These are phyloP conservation scores for Fremontodendron californicum DNA, from an alignment of 345 rosid species.

Conservation along the genomic window DNA sequence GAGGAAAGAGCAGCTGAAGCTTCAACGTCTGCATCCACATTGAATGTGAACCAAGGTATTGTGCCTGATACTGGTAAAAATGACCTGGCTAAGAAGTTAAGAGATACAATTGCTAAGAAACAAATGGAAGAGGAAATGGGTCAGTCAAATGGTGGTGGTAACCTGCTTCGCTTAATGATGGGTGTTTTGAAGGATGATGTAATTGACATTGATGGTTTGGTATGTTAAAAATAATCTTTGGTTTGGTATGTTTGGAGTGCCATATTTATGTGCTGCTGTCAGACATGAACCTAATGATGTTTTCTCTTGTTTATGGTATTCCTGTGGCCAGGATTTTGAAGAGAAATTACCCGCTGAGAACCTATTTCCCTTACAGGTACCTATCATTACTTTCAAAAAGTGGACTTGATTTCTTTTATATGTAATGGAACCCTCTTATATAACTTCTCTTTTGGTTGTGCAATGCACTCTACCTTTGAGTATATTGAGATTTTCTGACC, in stretches of 20 bases:
- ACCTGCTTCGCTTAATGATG: constrained; percentile 77
- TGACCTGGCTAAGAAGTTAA: constrained; percentile 80
- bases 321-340: constrained; percentile 61
- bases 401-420: neutral
- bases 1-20: constrained; percentile 64
- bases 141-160: constrained; percentile 80
- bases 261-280: neutral
- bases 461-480: neutral
- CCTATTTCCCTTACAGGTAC: constrained; percentile 91
- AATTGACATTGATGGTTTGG: constrained; percentile 96
- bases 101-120: constrained; percentile 92
- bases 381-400: neutral
- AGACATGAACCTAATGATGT: neutral
- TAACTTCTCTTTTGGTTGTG: neutral
- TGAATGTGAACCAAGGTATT: constrained; percentile 56
- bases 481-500: neutral
- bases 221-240: constrained; percentile 51
- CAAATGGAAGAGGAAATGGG: constrained; percentile 84
- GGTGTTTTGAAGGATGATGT: constrained; percentile 86
- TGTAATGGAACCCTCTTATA: neutral
- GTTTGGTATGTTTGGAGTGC: constrained; percentile 63
- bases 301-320: constrained; percentile 14
- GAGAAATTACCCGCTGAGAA: constrained; percentile 84
- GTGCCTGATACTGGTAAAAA: constrained; percentile 66
- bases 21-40: constrained; percentile 69